phyloP scores from a whole-genome alignment of 805 yeast species.

The Wickerhamiella kazuoi region DNA sequence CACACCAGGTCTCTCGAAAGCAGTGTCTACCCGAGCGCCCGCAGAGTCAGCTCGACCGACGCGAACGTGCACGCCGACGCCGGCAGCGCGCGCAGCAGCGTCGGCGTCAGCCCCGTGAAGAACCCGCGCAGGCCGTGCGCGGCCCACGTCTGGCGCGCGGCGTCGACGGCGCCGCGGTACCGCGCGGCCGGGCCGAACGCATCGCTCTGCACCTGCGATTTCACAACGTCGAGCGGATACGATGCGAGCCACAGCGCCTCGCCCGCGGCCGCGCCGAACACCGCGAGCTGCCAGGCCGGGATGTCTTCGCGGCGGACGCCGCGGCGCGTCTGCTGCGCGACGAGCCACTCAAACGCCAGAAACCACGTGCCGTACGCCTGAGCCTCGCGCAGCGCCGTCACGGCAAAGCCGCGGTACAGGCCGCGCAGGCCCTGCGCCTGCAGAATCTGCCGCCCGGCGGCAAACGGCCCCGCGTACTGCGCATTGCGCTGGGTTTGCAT shows the following conservation, averaged over 20 bases:
- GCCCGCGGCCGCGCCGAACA: constrained; percentile 50
- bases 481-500: constrained; percentile 33
- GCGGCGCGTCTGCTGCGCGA: constrained; percentile 16
- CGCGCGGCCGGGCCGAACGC: constrained; percentile 21
- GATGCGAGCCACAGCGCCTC: constrained; percentile 54
- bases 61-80: constrained; percentile 70
- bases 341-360: constrained; percentile 40
- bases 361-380: constrained; percentile 70
- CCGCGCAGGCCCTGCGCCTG: constrained; percentile 29
- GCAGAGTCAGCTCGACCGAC: constrained; percentile 48
- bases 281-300: constrained; percentile 36
- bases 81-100: constrained; percentile 41
- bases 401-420: constrained; percentile 35
- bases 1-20: too few species aligned
- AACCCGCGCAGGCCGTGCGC: constrained; percentile 32
- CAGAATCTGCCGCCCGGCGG: constrained; percentile 29
- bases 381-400: constrained; percentile 41
- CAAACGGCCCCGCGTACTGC: constrained; percentile 27
- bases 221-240: constrained; percentile 47
- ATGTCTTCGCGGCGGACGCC: constrained; percentile 27
- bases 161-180: constrained; percentile 27
- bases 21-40: constrained; percentile 24
- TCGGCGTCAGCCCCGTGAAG: constrained; percentile 39
- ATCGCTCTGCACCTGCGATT: constrained; percentile 42
- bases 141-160: constrained; percentile 28